A percentile compares a stretch with the other conserved stretches of the same genome.
These are phyloP conservation scores for Candida tallmaniae DNA, from an alignment of 805 yeast species.

Conservation along the genomic window DNA sequence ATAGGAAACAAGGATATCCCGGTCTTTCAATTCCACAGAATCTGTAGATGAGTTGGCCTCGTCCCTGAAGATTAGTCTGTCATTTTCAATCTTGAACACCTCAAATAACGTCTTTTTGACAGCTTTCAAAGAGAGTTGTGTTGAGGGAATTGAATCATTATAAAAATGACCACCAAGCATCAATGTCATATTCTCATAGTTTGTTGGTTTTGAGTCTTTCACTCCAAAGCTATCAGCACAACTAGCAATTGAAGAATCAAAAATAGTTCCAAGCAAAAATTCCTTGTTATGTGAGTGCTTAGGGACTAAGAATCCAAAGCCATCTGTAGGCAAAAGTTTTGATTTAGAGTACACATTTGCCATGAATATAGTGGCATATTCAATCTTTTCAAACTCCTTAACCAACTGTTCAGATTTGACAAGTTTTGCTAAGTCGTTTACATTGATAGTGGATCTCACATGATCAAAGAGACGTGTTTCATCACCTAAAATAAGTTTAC, in stretches of 20 bases:
- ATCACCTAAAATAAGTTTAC: slow-evolving; percentile 12
- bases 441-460: slow-evolving; percentile 55
- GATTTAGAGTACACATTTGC: slow-evolving; percentile 57
- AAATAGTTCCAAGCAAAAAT: slow-evolving; percentile 77
- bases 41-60: slow-evolving; percentile 15
- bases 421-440: slow-evolving; percentile 35
- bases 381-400: slow-evolving; percentile 19
- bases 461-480: slow-evolving; percentile 41
- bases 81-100: slow-evolving; percentile 17
- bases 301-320: slow-evolving; percentile 91
- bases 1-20: slow-evolving; percentile 30
- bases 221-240: slow-evolving; percentile 18
- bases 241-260: slow-evolving; percentile 80
- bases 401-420: slow-evolving; percentile 15
- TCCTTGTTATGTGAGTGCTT: slow-evolving; percentile 42
- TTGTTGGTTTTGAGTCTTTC: slow-evolving; percentile 2
- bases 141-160: slow-evolving; percentile 27
- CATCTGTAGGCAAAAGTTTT: slow-evolving; percentile 38
- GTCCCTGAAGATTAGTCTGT: slow-evolving; percentile 20
- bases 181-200: slow-evolving; percentile 70
- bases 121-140: slow-evolving; percentile 20
- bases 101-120: slow-evolving; percentile 20
- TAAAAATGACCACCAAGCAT: slow-evolving; percentile 84
- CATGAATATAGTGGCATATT: slow-evolving; percentile 52
- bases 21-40: slow-evolving; percentile 13